phyloP scores from a whole-genome alignment of 768 basidiomycete species.

The Phlebiopsis flavidoalba region DNA sequence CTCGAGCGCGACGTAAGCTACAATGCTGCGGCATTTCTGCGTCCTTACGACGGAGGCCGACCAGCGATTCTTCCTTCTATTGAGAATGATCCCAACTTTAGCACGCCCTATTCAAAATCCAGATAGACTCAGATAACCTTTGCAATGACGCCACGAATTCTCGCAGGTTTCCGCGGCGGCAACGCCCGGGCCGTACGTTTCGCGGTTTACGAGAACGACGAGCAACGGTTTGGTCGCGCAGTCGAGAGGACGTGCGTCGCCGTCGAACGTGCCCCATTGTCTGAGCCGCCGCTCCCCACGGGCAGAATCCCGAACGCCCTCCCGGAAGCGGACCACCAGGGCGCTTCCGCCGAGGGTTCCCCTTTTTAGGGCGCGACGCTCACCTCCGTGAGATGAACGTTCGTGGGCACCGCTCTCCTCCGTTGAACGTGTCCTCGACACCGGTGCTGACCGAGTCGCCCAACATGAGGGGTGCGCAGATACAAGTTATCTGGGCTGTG shows the following conservation, averaged over 20 bases:
- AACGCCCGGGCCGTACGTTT: too few relatives aligned
- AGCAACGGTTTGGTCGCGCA: too few relatives aligned
- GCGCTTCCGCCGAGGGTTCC: background rate
- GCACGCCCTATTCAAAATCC: too few relatives aligned
- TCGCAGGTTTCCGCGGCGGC: background rate
- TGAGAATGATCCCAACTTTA: too few relatives aligned
- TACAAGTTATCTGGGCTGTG: background rate
- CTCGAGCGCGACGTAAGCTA: too few relatives aligned
- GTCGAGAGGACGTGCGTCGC: background rate
- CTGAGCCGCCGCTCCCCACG: background rate
- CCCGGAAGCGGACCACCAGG: background rate
- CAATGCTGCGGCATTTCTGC: too few relatives aligned
- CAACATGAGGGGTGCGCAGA: background rate
- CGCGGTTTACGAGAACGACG: too few relatives aligned
- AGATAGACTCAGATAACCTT: background rate
- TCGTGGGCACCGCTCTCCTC: constrained; percentile 2
- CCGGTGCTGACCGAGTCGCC: background rate
- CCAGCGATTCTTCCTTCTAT: too few relatives aligned
- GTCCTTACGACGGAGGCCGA: too few relatives aligned
- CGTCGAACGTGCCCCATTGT: constrained; percentile 2
- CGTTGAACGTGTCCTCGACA: constrained; percentile 7
- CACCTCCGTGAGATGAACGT: constrained; percentile 3
- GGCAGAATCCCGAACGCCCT: background rate
- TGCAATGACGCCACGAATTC: background rate
- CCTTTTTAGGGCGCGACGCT: background rate